phyloP scores from a whole-genome alignment of 2,329 filamentous ascomycete genomes.

The Cercospora sp. region DNA sequence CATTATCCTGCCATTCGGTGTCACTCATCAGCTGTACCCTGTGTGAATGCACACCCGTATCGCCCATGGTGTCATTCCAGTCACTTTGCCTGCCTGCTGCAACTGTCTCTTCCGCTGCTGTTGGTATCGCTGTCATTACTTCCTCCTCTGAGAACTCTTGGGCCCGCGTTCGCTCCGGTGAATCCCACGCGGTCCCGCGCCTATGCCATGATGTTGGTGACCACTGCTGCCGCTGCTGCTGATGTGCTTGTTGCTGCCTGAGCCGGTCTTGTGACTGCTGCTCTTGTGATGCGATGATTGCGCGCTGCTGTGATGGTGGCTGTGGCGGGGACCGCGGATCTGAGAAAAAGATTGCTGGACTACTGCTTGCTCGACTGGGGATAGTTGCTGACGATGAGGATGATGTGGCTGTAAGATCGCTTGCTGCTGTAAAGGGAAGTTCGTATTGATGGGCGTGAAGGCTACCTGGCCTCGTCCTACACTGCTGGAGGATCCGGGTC shows the following conservation, averaged over 20 bases:
- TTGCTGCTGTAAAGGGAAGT: constrained; percentile 20
- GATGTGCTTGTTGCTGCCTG: constrained; percentile 12
- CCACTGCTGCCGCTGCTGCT: constrained; percentile 10
- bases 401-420: constrained; percentile 17
- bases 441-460: constrained; percentile 30
- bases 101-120: neutral
- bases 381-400: constrained; percentile 21
- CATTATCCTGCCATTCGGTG: constrained; percentile 21
- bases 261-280: constrained; percentile 5
- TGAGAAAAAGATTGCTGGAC: constrained; percentile 31
- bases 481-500: constrained; percentile 7
- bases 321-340: constrained; percentile 29
- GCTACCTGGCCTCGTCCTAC: constrained; percentile 16
- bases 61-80: neutral
- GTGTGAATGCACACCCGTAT: neutral
- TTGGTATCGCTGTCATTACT: constrained; percentile 14
- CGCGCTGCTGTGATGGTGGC: constrained; percentile 14
- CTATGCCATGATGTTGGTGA: constrained; percentile 13
- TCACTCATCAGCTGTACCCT: neutral
- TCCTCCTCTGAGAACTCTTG: constrained; percentile 26
- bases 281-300: constrained; percentile 16
- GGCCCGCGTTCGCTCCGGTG: constrained; percentile 21
- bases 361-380: constrained; percentile 19
- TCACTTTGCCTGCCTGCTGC: neutral
- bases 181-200: constrained; percentile 28